These are phyloP conservation scores for Dendrobium huoshanense DNA, from an alignment of 106 monocot species.

Conservation along the genomic window DNA sequence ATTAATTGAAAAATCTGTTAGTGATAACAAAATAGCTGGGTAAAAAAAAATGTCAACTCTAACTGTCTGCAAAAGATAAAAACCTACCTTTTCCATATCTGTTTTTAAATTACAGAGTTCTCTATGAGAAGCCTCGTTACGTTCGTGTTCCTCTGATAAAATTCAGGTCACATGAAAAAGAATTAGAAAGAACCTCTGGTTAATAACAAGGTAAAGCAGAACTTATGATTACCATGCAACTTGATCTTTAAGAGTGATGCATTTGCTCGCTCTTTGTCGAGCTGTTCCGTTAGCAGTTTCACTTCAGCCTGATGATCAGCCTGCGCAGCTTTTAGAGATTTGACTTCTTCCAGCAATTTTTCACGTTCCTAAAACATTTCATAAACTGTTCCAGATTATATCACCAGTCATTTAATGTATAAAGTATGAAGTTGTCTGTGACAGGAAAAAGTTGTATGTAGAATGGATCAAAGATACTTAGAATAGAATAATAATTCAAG, in stretches of 20 bases:
- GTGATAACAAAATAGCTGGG: background rate
- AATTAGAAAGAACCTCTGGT: background rate
- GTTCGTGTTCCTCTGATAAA: conserved; percentile 46
- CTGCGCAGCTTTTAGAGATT: conserved; percentile 18
- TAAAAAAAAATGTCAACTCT: background rate
- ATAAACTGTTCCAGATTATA: background rate
- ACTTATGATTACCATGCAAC: conserved; percentile 31
- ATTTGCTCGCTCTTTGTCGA: conserved; percentile 35
- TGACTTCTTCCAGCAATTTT: conserved; percentile 33
- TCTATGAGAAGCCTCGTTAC: conserved; percentile 36
- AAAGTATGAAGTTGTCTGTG: background rate
- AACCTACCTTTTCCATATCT: conserved; percentile 50
- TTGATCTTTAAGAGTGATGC: conserved; percentile 29
- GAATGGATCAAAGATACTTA: background rate
- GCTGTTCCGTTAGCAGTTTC: conserved; percentile 38
- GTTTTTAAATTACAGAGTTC: conserved; percentile 40
- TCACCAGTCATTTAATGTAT: background rate
- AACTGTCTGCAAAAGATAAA: background rate
- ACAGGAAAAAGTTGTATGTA: background rate
- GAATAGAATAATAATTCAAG: background rate
- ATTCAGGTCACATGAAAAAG: background rate
- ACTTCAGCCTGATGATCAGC: conserved; percentile 47
- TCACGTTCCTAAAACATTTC: conserved; percentile 28
- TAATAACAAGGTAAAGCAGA: background rate
- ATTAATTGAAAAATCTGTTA: background rate